Percentiles rank a stretch among this genome's conserved stretches.
These are phyloP conservation scores for Rosellinia necatrix DNA, from an alignment of 2,329 filamentous ascomycete species.

Conservation along the genomic window DNA sequence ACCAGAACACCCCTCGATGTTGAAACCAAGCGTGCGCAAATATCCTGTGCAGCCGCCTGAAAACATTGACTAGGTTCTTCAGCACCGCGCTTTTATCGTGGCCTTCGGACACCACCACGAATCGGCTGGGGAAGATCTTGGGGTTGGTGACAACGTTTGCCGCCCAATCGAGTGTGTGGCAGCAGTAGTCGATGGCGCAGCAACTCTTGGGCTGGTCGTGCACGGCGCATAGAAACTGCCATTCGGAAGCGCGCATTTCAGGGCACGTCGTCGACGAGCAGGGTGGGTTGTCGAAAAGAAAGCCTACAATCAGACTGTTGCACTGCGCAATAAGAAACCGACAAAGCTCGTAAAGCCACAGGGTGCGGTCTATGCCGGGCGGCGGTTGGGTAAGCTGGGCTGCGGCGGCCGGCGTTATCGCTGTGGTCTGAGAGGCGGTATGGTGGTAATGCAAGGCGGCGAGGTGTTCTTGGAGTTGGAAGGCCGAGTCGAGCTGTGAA, in stretches of 20 bases:
- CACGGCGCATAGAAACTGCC: conserved; percentile 98
- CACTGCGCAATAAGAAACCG: conserved; percentile 94
- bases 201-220: conserved; percentile 96
- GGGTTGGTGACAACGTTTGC: conserved; percentile 91
- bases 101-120: conserved; percentile 61
- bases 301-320: conserved; percentile 88
- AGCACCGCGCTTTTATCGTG: conserved; percentile 68
- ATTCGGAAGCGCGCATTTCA: conserved; percentile 98
- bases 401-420: conserved; percentile 78
- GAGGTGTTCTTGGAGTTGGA: conserved; percentile 96
- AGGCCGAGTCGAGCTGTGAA: conserved; percentile 86
- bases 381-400: conserved; percentile 78
- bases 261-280: conserved; percentile 90
- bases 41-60: conserved; percentile 90
- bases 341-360: conserved; percentile 98
- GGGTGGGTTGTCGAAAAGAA: conserved; percentile 87
- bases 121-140: conserved; percentile 91
- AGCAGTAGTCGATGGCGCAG: conserved; percentile 98
- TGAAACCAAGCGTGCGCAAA: conserved; percentile 99
- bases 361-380: conserved; percentile 77
- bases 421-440: conserved; percentile 68
- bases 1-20: conserved; percentile 93
- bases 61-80: conserved; percentile 92
- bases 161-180: conserved; percentile 97
- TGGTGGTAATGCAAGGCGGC: conserved; percentile 87